Conservation (phyloP, 2,329 filamentous ascomycete species). For the Fusarium goolgardi region DNA sequence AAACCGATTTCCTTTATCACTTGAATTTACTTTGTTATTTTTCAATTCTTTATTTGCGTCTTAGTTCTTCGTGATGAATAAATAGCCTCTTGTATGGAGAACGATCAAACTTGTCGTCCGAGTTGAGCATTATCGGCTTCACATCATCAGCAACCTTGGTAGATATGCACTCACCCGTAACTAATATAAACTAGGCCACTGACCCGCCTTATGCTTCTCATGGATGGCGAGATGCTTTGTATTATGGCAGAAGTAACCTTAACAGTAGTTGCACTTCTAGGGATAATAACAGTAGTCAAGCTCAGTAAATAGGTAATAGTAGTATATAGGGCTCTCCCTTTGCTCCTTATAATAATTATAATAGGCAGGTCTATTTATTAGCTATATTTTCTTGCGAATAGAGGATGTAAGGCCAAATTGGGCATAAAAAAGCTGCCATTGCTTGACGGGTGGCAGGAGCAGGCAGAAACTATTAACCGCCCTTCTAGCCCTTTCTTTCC, state of each 20-base stretch:
- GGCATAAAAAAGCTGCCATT: background rate
- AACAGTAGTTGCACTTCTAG: no score
- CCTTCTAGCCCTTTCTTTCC: background rate
- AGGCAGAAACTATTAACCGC: background rate
- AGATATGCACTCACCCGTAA: background rate
- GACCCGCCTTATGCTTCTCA: no score
- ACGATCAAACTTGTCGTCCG: background rate
- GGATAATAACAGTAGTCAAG: no score
- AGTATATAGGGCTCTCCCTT: no score
- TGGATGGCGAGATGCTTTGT: no score
- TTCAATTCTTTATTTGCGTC: background rate
- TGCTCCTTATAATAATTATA: no score
- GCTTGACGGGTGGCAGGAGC: background rate
- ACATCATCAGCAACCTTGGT: no score
- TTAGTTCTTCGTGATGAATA: background rate
- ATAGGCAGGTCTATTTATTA: no score
- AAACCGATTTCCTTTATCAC: conserved; percentile 14
- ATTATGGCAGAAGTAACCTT: no score
- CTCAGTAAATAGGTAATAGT: no score
- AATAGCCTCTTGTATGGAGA: background rate
- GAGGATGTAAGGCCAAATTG: background rate
- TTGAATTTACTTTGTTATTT: background rate
- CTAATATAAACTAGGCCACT: background rate
- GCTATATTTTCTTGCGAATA: background rate
- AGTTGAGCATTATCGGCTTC: background rate